Evolutionary conservation across 2,329 filamentous ascomycete species (phyloP), one percentile per base, ranked within the genome.

Genomic region (Fusarium begoniae): DNA sequence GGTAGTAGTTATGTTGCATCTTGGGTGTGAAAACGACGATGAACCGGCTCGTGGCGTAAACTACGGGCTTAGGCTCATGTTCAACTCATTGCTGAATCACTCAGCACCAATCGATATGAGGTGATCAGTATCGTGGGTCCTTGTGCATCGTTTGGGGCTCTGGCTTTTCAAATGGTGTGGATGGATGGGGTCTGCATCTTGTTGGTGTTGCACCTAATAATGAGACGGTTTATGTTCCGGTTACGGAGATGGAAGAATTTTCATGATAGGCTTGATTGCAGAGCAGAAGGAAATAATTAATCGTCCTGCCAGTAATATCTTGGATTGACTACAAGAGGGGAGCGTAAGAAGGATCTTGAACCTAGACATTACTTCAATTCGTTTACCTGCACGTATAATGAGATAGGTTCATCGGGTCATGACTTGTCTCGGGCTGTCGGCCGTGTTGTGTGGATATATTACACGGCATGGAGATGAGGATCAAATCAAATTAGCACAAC

Each of bases 81-180:
- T 38, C 43, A 55, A 53, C 14, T 15, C 22, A 41, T 43, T 35
- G 22, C 40, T 59, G 63, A 44, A 47, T 37, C 44, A 26, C 35
- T 69, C 22, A 47, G 63, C 59, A 58, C 75, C 75, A 77, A 77
- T 77, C 73, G 62, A 77, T 70, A 77, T 77, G 75, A 73, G 71
- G 75, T 77, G 75, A 77, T 77, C 63, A 43, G 32, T 48, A 28
- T 47, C 68, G 72, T 77, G 75, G 74, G 70, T 72, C 74, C 35
- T 53, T 4, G 18, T 45, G 54, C 37, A 37, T 35, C 43, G 17
- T 45, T 60, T 48, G 45, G 32, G 40, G 51, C n/a, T 41, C 66
- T 76, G 57, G n/a, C 48, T 28, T 41, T 40, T 30, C 35, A 50
- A 35, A 63, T 47, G 64, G 61, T 64, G 72, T 64, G 65, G 59